phyloP scores from a whole-genome alignment of 495 filamentous ascomycete species.

The Parathielavia hyrcaniae region DNA sequence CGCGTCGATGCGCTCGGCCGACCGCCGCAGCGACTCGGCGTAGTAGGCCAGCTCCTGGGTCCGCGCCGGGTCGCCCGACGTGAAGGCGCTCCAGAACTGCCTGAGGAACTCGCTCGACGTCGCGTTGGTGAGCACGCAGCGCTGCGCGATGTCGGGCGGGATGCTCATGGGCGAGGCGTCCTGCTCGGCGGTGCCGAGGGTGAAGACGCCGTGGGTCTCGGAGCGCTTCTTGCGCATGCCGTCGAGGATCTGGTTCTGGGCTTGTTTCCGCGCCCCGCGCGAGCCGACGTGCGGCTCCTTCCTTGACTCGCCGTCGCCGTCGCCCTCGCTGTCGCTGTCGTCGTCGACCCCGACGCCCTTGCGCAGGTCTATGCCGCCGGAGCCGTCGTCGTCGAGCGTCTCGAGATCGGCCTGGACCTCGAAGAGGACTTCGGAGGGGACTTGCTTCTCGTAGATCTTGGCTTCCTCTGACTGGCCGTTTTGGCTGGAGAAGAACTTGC shows the following conservation, averaged over 20 bases:
- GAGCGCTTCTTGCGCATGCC: constrained; percentile 47
- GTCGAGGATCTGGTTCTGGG: constrained; percentile 52
- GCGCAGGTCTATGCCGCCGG: constrained; percentile 52
- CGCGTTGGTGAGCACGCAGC: constrained; percentile 76
- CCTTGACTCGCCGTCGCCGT: constrained; percentile 51
- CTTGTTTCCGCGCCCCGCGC: constrained; percentile 47
- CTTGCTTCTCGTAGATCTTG: constrained; percentile 54
- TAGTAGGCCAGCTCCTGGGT: constrained; percentile 68
- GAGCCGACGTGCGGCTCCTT: constrained; percentile 50
- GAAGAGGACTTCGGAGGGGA: constrained; percentile 59
- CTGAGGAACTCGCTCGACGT: constrained; percentile 92
- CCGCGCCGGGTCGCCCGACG: constrained; percentile 62
- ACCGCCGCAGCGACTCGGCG: constrained; percentile 68
- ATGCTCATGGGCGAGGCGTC: constrained; percentile 56
- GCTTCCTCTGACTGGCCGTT: constrained; percentile 51
- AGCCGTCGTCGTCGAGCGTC: constrained; percentile 40
- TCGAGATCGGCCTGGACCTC: constrained; percentile 58
- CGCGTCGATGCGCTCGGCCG: constrained; percentile 71
- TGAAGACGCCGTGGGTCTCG: constrained; percentile 43
- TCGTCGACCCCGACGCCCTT: constrained; percentile 54
- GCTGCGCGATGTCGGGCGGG: constrained; percentile 58
- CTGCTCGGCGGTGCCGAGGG: constrained; percentile 24
- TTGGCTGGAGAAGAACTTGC: constrained; percentile 65
- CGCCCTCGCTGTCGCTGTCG: constrained; percentile 61
- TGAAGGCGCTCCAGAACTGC: constrained; percentile 87